Base-by-base conservation (phyloP, 129 eudicot species). In the Lactuca sativa region DNA sequence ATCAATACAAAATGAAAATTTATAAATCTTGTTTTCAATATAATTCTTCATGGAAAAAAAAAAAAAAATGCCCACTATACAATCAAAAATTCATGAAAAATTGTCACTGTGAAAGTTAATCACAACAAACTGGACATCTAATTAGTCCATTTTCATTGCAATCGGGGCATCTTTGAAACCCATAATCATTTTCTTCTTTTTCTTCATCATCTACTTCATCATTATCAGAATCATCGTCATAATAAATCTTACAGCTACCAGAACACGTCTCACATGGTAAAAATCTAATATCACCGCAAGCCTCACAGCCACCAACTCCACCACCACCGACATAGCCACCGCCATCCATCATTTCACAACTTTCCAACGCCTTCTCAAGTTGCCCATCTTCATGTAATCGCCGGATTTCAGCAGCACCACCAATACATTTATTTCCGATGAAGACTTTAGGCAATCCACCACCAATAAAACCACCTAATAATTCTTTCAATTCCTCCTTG, bases 61-160 rank as follows among this genome's bases (percentile, higher is more conserved):
- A 60, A 76, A 32, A 12, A 31, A 56, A 31, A 32, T 49, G 36
- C 11, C n/a, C 9, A 67, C 75, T 55, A 77, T 77, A 82, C 77
- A 56, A 37, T 48, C 55, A 62, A 51, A 62, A 72, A 53, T 5
- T n/a, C 14, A 64, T 14, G 12, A 64, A 62, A 80, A 77, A 38
- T 14, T 25, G 55, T 17, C 61, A 9, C 25, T 33, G 21, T 17
- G 70, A 32, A 64, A 67, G 36, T 86, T 60, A 86, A 67, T 86
- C 83, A 54, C 96, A 93, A 84, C 99, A 93, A 64, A 93, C 62
- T 59, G 93, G 99, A 80, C 99, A 93, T 37, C 99, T 78, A 6
- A 82, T 62, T 4, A 93, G 87, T 52, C 99, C 99, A 66, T 93
- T 93, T 70, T 93, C 99, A 68, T 93, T 93, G 85, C 99, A 93